Conservation (phyloP, 768 basidiomycete species). For the Phanerochaete carnosa region DNA sequence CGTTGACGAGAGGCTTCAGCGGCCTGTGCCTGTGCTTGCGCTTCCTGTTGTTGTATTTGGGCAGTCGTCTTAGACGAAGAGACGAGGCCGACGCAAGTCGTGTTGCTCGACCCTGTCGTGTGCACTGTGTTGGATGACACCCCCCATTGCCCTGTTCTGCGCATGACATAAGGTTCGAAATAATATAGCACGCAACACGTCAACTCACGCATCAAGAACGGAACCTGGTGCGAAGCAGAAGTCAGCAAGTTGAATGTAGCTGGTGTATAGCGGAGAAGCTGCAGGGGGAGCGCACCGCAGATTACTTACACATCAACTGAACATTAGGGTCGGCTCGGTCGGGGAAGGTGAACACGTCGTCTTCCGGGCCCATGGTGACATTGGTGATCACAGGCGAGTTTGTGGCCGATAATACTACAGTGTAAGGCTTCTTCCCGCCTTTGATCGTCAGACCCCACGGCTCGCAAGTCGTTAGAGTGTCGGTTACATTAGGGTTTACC, state of each 20-base stretch:
- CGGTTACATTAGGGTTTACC: conserved; percentile 37
- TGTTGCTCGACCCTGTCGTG: conserved; percentile 28
- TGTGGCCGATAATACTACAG: conserved; percentile 35
- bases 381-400: conserved; percentile 39
- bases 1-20: conserved; percentile 15
- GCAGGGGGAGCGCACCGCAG: neutral
- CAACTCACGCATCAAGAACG: conserved; percentile 22
- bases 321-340: conserved; percentile 36
- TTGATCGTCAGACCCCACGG: conserved; percentile 44
- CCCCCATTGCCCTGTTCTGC: conserved; percentile 39
- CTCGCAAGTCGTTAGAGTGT: conserved; percentile 37
- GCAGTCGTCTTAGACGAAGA: conserved; percentile 27
- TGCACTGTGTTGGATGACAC: conserved; percentile 18
- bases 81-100: conserved; percentile 29
- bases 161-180: neutral
- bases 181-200: neutral
- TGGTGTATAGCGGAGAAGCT: neutral
- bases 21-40: conserved; percentile 15
- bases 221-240: conserved; percentile 27
- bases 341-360: conserved; percentile 40
- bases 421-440: conserved; percentile 45
- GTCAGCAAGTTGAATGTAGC: neutral
- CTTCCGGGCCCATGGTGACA: conserved; percentile 34
- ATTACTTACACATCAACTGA: conserved; percentile 38
- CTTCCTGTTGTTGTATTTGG: conserved; percentile 12